Evolutionary conservation across 495 filamentous ascomycete species (phyloP).

Genomic region (Trichocladium uniseriatum): DNA sequence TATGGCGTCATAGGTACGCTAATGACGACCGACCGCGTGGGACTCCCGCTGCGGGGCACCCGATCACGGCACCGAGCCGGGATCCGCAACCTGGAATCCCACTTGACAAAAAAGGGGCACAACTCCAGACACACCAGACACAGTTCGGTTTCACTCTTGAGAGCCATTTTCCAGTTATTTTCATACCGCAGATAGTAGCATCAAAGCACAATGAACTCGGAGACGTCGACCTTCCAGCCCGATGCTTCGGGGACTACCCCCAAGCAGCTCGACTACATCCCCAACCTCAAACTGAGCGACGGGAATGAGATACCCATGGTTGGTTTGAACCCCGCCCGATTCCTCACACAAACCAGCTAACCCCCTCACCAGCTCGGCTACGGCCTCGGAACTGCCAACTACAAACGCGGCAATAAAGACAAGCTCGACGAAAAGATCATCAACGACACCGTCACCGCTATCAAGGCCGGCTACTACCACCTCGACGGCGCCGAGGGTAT

Average conservation of each 20-base stretch:
- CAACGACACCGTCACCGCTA: constrained; percentile 55
- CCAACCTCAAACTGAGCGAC: constrained; percentile 57
- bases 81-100: too few species aligned
- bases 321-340: constrained; percentile 16
- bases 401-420: constrained; percentile 26
- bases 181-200: too few species aligned
- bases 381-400: constrained; percentile 48
- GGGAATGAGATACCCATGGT: constrained; percentile 66
- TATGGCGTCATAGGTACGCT: constrained; percentile 18
- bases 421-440: constrained; percentile 45
- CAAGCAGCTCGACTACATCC: constrained; percentile 30
- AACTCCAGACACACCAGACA: too few species aligned
- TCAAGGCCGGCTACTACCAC: constrained; percentile 63
- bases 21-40: too few species aligned
- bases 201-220: constrained; percentile 39
- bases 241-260: constrained; percentile 18
- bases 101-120: too few species aligned
- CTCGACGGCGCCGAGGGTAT: constrained; percentile 68
- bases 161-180: too few species aligned
- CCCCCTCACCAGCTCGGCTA: constrained; percentile 69
- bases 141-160: too few species aligned
- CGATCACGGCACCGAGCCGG: too few species aligned
- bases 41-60: too few species aligned
- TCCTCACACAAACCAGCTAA: not conserved
- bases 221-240: constrained; percentile 22